Base-by-base conservation (phyloP, 306 rosid genomes). In the Neltuma alba region DNA sequence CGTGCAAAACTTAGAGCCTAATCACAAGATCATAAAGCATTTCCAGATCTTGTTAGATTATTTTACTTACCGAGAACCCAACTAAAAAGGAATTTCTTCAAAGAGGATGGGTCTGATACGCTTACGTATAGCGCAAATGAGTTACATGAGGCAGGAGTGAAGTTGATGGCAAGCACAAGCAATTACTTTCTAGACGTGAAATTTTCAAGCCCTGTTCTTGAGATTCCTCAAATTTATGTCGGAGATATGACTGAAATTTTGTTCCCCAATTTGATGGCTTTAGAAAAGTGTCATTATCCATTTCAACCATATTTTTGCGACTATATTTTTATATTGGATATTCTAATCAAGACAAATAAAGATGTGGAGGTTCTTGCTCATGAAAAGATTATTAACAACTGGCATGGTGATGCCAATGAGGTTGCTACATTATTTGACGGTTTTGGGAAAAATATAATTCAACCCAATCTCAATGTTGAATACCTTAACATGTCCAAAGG, bases 361-460 rank as follows among this genome's bases (percentile, higher is more conserved):
- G 83, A 79, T 61, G 83, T 80, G n/a, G n/a, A n/a, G n/a, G n/a
- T n/a, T n/a, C n/a, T n/a, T n/a, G n/a, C n/a, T n/a, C n/a, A n/a
- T n/a, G 10, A 10, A 4, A 18, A 20, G n/a, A 61, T 73, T 60
- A 61, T 67, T 0, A 0, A 5, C 33, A 44, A 77, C 27, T 15
- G 21, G 66, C 14, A 61, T 21, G 41, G 76, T 0, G 79, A 84
- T 50, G 72, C 34, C 45, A 16, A 47, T 11, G 83, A 38, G 8
- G 71, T 50, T 7, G 73, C 79, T 11, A 12, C 31, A 2, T 40
- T 64, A 1, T 21, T 78, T 8, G 44, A 68, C 21, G 14, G 18
- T 52, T 70, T 76, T 31, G 25, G 13, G 20, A n/a, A 10, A 40
- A 31, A 54, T 41, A 7, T 45, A 3, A 2, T 1, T 14, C 50